Conservation (phyloP, 2,329 filamentous ascomycete genomes). For the Talaromyces sp. region DNA sequence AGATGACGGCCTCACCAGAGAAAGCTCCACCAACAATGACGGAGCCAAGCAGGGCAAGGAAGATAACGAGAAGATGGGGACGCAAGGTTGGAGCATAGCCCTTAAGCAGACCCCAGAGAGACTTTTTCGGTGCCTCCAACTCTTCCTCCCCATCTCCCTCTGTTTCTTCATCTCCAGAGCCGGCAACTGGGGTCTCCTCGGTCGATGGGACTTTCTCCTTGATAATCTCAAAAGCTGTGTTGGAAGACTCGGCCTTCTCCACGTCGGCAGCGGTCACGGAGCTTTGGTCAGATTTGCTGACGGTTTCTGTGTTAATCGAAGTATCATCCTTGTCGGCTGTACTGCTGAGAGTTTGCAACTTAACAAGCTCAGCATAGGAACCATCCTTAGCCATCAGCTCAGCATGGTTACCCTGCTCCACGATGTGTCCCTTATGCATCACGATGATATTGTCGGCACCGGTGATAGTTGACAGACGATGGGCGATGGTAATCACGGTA, state of each 20-base stretch:
- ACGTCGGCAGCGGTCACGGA: constrained; percentile 28
- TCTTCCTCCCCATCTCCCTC: constrained; percentile 32
- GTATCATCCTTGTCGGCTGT: constrained; percentile 51
- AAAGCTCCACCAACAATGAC: constrained; percentile 61
- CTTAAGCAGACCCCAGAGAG: constrained; percentile 30
- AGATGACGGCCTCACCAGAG: constrained; percentile 61
- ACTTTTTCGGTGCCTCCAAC: constrained; percentile 28
- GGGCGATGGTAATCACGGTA: constrained; percentile 73
- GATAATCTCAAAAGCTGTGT: constrained; percentile 6
- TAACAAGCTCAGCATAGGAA: constrained; percentile 28
- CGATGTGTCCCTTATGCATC: constrained; percentile 55
- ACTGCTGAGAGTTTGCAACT: constrained; percentile 53
- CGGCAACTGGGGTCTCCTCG: constrained; percentile 17
- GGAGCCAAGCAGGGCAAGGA: constrained; percentile 55
- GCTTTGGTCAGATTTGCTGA: constrained; percentile 30
- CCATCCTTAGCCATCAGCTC: constrained; percentile 54
- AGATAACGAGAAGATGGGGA: constrained; percentile 49
- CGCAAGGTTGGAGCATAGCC: constrained; percentile 31
- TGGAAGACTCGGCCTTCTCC: constrained; percentile 19
- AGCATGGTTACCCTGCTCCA: constrained; percentile 55
- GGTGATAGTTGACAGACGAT: constrained; percentile 58
- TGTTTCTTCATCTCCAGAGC: constrained; percentile 18
- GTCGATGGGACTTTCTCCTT: constrained; percentile 19
- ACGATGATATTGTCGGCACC: constrained; percentile 60
- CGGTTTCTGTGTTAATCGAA: constrained; percentile 50